Base-by-base conservation (phyloP, 2,329 filamentous ascomycete genomes). In the Teratosphaeria pseudoeucalypti region DNA sequence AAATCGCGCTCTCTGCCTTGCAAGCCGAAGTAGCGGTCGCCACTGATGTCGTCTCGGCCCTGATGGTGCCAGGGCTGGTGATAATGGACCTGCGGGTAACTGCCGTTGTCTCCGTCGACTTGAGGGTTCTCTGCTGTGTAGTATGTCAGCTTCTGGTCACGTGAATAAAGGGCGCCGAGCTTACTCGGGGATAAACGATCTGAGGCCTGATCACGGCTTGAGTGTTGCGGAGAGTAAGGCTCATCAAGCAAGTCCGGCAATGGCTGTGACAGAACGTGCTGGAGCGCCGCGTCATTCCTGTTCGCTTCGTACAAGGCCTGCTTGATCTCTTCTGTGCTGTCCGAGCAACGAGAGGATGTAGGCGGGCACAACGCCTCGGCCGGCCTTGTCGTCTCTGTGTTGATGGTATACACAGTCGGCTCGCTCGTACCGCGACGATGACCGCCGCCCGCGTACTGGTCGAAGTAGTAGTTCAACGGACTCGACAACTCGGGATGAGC, bases 1-100 rank as follows among this genome's bases (percentile, higher is more conserved):
- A 55, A 4, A 6, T 14, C 26, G 12, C 60, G 57, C 26, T 52
- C 23, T 6, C 16, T 39, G 32, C 57, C 58, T 29, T 34, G 23
- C 27, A 56, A 7, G 23, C 60, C 60, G 11, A 62, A 56, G 29
- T 57, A 56, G 34, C 52, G 56, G 53, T 62, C 60, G 19, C 60
- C 60, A 6, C 4, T 9, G 55, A 58, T 56, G 47, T 62, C 60
- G 27, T 62, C 47, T 3, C 43, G 26, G 16, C 54, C 58, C 16
- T 43, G 37, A 27, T 47, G 32, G 37, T 39, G 23, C 57, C 57
- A 59, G n/a, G 14, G 19, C 52, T 56, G 52, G 19, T 54, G 32
- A 27, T 54, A 53, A 52, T 29, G 32, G 6, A 54, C 23, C 12
- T 55, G 19, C 23, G 57, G 57, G 11, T 34, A n/a, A 16, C 34